These are phyloP conservation scores for Cryptosporidium ryanae DNA, from an alignment of 169 alveolate species.

Conservation along the genomic window DNA sequence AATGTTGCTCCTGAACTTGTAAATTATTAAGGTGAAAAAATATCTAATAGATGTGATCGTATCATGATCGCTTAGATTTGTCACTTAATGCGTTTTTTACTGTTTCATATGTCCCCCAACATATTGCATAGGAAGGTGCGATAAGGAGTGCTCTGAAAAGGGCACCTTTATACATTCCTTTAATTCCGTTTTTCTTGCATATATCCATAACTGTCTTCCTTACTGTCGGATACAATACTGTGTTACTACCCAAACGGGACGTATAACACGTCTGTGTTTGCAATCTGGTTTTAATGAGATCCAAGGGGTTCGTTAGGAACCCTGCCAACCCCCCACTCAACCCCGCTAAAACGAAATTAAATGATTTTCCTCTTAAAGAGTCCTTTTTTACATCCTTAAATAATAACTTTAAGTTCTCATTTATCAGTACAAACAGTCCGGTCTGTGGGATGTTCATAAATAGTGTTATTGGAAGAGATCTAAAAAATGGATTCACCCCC, in stretches of 20 bases:
- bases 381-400: constrained; percentile 39
- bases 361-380: constrained; percentile 66
- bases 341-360: constrained; percentile 90
- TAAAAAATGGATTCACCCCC: constrained; percentile 90
- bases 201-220: constrained; percentile 80
- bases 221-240: constrained; percentile 67
- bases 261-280: constrained; percentile 90
- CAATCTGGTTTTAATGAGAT: constrained; percentile 95
- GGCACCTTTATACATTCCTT: constrained; percentile 92
- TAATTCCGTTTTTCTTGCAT: constrained; percentile 85
- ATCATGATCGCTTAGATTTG: not conserved
- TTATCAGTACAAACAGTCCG: constrained; percentile 90
- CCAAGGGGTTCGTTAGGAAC: constrained; percentile 94
- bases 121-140: constrained; percentile 94
- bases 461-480: constrained; percentile 94
- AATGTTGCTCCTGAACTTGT: constrained; percentile 63
- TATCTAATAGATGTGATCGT: not conserved
- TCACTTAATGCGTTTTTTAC: constrained; percentile 80
- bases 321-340: constrained; percentile 97
- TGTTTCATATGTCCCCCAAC: constrained; percentile 95
- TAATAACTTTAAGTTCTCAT: constrained; percentile 89
- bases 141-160: constrained; percentile 89
- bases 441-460: constrained; percentile 95
- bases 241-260: constrained; percentile 6
- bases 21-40: constrained; percentile 9